These are phyloP conservation scores for Nannochloris sp. DNA, from an alignment of 139 green algal species.

Conservation along the genomic window DNA sequence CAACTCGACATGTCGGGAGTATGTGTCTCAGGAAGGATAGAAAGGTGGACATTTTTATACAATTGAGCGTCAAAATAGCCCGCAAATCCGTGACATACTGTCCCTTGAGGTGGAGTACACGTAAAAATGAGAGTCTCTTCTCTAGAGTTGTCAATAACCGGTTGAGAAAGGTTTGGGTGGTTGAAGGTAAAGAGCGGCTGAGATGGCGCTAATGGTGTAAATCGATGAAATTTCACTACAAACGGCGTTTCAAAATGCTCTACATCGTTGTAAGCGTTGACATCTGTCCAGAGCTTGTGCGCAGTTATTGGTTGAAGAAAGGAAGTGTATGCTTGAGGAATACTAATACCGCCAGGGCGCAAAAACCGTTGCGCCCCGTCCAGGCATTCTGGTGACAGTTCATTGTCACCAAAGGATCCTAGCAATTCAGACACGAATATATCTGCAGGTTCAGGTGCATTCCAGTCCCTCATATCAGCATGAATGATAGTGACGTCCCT, in stretches of 20 bases:
- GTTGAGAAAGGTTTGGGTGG: slow-evolving; percentile 62
- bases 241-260: slow-evolving; percentile 93
- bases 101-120: not conserved
- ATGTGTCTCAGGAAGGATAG: slow-evolving; percentile 82
- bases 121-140: slow-evolving; percentile 5
- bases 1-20: slow-evolving; percentile 85
- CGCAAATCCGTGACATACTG: slow-evolving; percentile 81
- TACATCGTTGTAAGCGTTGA: slow-evolving; percentile 63
- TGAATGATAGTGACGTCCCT: slow-evolving; percentile 61
- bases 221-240: slow-evolving; percentile 85
- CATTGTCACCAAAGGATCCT: slow-evolving; percentile 97
- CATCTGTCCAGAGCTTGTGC: slow-evolving; percentile 77
- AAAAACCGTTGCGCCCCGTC: slow-evolving; percentile 88
- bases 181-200: slow-evolving; percentile 83
- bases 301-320: slow-evolving; percentile 71
- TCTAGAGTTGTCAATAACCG: slow-evolving; percentile 66
- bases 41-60: slow-evolving; percentile 81
- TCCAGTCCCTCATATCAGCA: slow-evolving; percentile 83
- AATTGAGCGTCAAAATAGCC: slow-evolving; percentile 95
- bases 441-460: slow-evolving; percentile 70
- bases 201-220: slow-evolving; percentile 21
- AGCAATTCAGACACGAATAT: slow-evolving; percentile 91
- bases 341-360: slow-evolving; percentile 62
- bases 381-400: slow-evolving; percentile 93
- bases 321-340: slow-evolving; percentile 73